A percentile compares a stretch with the other conserved stretches of the same genome.
Evolutionary conservation across 371 early-diverging fungal genomes (phyloP).

Genomic region (Gilbertella persicaria): DNA sequence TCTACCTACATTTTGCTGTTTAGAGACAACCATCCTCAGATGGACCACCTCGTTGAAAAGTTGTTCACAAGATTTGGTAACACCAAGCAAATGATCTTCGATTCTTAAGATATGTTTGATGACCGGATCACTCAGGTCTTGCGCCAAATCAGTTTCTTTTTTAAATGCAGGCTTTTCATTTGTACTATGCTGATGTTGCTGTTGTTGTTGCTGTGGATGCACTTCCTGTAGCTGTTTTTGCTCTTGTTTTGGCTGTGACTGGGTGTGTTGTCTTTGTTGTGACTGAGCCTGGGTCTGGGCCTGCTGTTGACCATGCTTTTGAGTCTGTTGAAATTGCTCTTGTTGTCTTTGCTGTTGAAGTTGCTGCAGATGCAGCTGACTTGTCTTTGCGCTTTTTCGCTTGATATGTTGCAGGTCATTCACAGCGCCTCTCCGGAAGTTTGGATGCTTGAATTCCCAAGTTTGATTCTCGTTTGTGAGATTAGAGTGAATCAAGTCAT

Average conservation of each 20-base stretch:
- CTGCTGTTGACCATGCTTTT: background rate
- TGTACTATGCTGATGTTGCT: background rate
- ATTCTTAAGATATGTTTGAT: conserved; percentile 22
- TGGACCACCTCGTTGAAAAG: conserved; percentile 28
- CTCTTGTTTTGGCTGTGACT: background rate
- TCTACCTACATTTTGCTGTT: conserved; percentile 34
- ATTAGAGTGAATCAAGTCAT: conserved; percentile 64
- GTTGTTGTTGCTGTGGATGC: background rate
- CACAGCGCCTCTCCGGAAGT: conserved; percentile 62
- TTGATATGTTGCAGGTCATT: conserved; percentile 63
- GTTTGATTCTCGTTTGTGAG: conserved; percentile 59
- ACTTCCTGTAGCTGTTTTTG: background rate
- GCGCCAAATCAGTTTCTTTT: no score
- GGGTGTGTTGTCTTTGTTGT: background rate
- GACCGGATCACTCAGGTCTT: conserved; percentile 3
- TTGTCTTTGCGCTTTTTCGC: conserved; percentile 59
- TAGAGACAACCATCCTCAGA: conserved; percentile 27
- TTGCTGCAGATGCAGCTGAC: conserved; percentile 14
- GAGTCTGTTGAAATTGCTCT: background rate
- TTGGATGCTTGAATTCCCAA: conserved; percentile 75
- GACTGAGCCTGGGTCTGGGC: background rate
- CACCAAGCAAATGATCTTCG: conserved; percentile 23
- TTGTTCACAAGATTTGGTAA: conserved; percentile 22
- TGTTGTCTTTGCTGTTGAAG: conserved; percentile 1
- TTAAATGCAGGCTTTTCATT: no score